A percentile compares a stretch with the other conserved stretches of the same genome.
These are phyloP conservation scores for Nicotiana sylvestris DNA, from an alignment of 257 asterid species.

Conservation along the genomic window DNA sequence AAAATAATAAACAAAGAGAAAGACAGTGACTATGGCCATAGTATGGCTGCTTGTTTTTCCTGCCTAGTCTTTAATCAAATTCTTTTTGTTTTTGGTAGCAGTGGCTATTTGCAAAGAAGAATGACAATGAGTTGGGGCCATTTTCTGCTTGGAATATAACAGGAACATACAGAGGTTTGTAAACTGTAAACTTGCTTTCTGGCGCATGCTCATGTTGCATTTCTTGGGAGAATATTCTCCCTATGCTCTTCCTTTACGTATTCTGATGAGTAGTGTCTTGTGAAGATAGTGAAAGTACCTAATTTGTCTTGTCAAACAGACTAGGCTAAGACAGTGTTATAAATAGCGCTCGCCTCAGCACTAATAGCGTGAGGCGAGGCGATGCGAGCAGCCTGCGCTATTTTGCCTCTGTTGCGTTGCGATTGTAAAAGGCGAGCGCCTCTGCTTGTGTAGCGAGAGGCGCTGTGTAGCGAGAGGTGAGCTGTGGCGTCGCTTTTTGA, in stretches of 20 bases:
- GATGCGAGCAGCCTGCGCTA: no score
- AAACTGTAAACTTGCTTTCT: slow-evolving; percentile 18
- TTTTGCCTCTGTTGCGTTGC: no score
- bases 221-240: slow-evolving; percentile 8
- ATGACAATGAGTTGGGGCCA: slow-evolving; percentile 72
- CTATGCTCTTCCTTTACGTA: background rate
- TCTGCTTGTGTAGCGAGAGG: no score
- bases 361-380: no score
- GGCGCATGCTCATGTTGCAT: slow-evolving; percentile 4
- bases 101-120: slow-evolving; percentile 88
- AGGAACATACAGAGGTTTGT: slow-evolving; percentile 92
- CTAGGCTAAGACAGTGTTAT: background rate
- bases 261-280: slow-evolving; percentile 3
- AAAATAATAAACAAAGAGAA: background rate
- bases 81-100: slow-evolving; percentile 34
- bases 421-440: no score
- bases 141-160: slow-evolving; percentile 93
- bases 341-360: no score
- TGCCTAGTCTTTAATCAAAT: background rate
- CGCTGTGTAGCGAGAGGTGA: no score
- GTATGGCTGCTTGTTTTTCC: background rate
- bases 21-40: background rate
- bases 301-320: background rate
- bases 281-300: background rate
- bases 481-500: no score